Evolutionary conservation across 331 rosid species (phyloP).

Genomic region (Saraca asoca): DNA sequence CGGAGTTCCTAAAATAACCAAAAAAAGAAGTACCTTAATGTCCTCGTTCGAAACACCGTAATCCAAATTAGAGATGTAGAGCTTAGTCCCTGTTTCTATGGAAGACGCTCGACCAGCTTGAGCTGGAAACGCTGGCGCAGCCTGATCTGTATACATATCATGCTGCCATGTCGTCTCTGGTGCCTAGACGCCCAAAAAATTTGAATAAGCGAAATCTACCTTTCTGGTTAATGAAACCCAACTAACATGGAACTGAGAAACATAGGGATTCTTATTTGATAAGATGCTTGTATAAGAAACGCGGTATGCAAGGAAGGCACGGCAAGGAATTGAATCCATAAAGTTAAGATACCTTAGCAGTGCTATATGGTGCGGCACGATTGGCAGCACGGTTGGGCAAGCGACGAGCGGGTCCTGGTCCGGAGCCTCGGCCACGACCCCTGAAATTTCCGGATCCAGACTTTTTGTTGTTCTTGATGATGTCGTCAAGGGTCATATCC

Average conservation of each 20-base stretch:
- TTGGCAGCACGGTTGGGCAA: constrained; percentile 56
- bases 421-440: constrained; percentile 45
- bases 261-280: neutral
- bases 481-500: constrained; percentile 74
- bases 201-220: neutral
- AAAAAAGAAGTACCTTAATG: constrained; percentile 63
- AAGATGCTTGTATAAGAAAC: too few relatives aligned
- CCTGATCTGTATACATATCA: constrained; percentile 67
- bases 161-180: constrained; percentile 93
- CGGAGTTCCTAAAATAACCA: neutral
- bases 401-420: constrained; percentile 83
- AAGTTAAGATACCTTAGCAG: constrained; percentile 46
- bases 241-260: neutral
- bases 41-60: constrained; percentile 93
- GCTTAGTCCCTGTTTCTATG: constrained; percentile 91
- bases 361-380: constrained; percentile 61
- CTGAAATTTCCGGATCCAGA: constrained; percentile 54
- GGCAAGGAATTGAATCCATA: neutral
- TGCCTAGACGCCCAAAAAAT: constrained; percentile 52
- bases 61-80: constrained; percentile 83
- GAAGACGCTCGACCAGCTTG: constrained; percentile 74
- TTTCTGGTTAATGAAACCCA: neutral
- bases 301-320: neutral
- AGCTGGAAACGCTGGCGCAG: constrained; percentile 35
- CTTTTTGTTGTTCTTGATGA: constrained; percentile 72